These are phyloP conservation scores for Puccinia novopanici DNA, from an alignment of 1,284 basidiomycete genomes.

Conservation along the genomic window DNA sequence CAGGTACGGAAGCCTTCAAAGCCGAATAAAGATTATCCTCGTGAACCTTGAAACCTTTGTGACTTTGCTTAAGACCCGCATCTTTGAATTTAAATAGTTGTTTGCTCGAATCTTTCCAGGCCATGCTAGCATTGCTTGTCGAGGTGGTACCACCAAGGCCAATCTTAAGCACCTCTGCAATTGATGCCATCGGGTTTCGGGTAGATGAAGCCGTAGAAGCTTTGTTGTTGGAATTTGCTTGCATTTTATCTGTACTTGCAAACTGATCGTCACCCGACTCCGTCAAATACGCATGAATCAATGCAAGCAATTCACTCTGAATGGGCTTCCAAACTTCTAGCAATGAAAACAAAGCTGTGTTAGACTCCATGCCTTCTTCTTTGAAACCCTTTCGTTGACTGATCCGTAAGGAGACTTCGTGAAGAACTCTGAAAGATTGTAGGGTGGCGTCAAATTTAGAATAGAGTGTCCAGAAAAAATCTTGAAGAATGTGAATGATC, in stretches of 20 bases:
- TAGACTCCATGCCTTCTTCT: conserved; percentile 73
- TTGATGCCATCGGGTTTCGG: conserved; percentile 82
- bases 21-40: conserved; percentile 84
- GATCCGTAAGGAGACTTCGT: conserved; percentile 73
- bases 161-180: conserved; percentile 90
- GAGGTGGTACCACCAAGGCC: conserved; percentile 66
- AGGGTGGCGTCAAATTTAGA: conserved; percentile 95
- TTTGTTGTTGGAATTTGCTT: conserved; percentile 7
- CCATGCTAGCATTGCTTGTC: background rate
- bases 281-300: conserved; percentile 88
- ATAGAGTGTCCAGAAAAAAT: conserved; percentile 97
- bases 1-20: conserved; percentile 87
- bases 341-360: conserved; percentile 71
- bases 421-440: conserved; percentile 86
- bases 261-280: conserved; percentile 61
- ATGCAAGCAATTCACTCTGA: conserved; percentile 80
- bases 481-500: conserved; percentile 73
- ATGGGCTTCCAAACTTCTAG: conserved; percentile 89
- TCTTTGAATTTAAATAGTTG: conserved; percentile 86
- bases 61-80: conserved; percentile 73
- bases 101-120: conserved; percentile 61
- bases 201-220: conserved; percentile 77
- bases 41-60: conserved; percentile 71
- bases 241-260: conserved; percentile 19
- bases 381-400: conserved; percentile 79